These are phyloP conservation scores for Colletotrichum orchidophilum DNA, from an alignment of 2,329 filamentous ascomycete species.

Conservation along the genomic window DNA sequence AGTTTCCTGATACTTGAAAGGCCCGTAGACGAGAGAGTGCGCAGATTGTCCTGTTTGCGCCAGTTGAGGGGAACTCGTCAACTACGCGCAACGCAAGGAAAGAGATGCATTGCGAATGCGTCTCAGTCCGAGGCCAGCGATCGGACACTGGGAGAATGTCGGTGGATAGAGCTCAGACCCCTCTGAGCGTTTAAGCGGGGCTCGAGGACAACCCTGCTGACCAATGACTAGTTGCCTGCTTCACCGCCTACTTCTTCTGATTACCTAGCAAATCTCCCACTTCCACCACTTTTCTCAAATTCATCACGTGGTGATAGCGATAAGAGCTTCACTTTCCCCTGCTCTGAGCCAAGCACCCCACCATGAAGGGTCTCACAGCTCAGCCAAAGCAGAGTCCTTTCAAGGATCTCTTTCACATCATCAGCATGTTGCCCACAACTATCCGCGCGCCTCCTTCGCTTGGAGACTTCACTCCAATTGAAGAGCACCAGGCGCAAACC, in stretches of 20 bases:
- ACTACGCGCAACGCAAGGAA: not conserved
- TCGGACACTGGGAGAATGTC: not conserved
- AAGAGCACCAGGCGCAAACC: conserved; percentile 77
- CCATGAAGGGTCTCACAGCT: conserved; percentile 21
- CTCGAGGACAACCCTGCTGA: not conserved
- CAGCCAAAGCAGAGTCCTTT: conserved; percentile 26
- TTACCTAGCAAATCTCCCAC: rapidly evolving
- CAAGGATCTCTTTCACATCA: conserved; percentile 5
- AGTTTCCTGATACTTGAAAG: not conserved
- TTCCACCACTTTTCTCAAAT: not conserved
- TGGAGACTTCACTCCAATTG: conserved; percentile 70
- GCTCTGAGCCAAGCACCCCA: conserved; percentile 29
- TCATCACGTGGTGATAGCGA: conserved; percentile 36
- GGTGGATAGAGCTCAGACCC: conserved; percentile 24
- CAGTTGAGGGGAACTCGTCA: not conserved
- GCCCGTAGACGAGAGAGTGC: not conserved
- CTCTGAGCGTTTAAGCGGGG: not conserved
- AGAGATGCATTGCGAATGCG: not conserved
- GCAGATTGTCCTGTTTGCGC: not conserved
- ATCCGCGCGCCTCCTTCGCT: conserved; percentile 65
- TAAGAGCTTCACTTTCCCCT: conserved; percentile 33
- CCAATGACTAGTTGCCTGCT: not conserved
- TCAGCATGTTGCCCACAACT: conserved; percentile 59
- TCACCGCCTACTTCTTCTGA: conserved; percentile 18
- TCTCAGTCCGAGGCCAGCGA: not conserved